Evolutionary conservation across 169 alveolate species (phyloP).

Genomic region (Plasmodium blacklocki): DNA sequence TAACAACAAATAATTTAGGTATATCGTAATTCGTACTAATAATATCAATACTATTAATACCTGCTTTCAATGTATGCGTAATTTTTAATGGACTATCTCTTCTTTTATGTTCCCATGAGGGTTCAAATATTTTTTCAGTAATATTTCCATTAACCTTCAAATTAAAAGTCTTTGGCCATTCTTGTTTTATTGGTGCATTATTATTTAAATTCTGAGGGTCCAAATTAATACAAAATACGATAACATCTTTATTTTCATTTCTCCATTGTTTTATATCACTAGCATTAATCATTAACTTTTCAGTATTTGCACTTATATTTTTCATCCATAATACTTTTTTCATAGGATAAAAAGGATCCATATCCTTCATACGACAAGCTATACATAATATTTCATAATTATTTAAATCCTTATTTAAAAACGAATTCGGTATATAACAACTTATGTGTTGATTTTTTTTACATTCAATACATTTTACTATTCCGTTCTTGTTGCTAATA

Average conservation of each 20-base stretch:
- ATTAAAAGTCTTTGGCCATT: conserved; percentile 87
- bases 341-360: conserved; percentile 86
- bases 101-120: conserved; percentile 91
- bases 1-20: conserved; percentile 81
- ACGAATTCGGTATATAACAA: conserved; percentile 46
- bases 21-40: conserved; percentile 80
- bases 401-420: conserved; percentile 58
- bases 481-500: conserved; percentile 35
- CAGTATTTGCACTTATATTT: conserved; percentile 72
- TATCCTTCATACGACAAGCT: conserved; percentile 79
- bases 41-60: conserved; percentile 84
- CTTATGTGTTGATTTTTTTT: conserved; percentile 57
- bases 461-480: conserved; percentile 75
- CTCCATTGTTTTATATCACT: conserved; percentile 79
- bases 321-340: conserved; percentile 83
- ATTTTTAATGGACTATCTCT: conserved; percentile 89
- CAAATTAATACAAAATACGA: conserved; percentile 56
- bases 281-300: conserved; percentile 72
- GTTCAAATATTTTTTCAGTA: conserved; percentile 82
- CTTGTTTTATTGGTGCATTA: conserved; percentile 77
- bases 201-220: conserved; percentile 73
- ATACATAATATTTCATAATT: conserved; percentile 82
- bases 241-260: conserved; percentile 80
- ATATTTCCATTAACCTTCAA: conserved; percentile 81
- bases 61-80: conserved; percentile 85